These are phyloP conservation scores for Trifolium repens DNA, from an alignment of 306 rosid genomes.

Conservation along the genomic window DNA sequence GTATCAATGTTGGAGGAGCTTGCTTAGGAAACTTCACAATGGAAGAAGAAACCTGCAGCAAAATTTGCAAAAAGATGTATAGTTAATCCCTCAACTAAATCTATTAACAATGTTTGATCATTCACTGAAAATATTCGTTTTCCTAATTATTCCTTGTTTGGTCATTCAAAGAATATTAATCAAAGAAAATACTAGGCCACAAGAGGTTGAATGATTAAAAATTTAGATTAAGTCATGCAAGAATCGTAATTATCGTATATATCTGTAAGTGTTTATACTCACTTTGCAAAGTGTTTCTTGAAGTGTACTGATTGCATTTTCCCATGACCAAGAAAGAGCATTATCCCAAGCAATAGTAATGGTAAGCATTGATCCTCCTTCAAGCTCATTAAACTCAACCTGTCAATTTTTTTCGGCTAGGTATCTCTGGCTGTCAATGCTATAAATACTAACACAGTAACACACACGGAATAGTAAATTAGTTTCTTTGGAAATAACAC, in stretches of 20 bases:
- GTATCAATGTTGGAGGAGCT: conserved; percentile 62
- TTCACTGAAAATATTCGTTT: no score
- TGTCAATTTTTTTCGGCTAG: conserved; percentile 61
- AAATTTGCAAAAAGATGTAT: conserved; percentile 1
- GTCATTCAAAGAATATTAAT: no score
- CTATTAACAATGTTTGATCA: background rate
- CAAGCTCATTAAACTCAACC: conserved; percentile 96
- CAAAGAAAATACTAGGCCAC: no score
- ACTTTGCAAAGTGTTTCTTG: conserved; percentile 76
- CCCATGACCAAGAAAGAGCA: conserved; percentile 76
- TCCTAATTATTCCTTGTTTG: no score
- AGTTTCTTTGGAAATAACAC: conserved; percentile 43
- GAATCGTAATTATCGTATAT: no score
- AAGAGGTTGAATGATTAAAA: no score
- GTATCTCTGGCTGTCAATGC: conserved; percentile 66
- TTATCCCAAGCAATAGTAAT: conserved; percentile 89
- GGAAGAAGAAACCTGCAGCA: conserved; percentile 69
- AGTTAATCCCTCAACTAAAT: background rate
- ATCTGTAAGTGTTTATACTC: background rate
- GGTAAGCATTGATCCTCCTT: conserved; percentile 80
- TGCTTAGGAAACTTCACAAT: conserved; percentile 59
- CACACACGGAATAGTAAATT: conserved; percentile 37
- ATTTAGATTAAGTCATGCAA: no score
- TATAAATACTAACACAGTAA: conserved; percentile 51
- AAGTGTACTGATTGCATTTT: conserved; percentile 65